Conservation (phyloP, 805 yeast species). For the Priceomyces castillae region DNA sequence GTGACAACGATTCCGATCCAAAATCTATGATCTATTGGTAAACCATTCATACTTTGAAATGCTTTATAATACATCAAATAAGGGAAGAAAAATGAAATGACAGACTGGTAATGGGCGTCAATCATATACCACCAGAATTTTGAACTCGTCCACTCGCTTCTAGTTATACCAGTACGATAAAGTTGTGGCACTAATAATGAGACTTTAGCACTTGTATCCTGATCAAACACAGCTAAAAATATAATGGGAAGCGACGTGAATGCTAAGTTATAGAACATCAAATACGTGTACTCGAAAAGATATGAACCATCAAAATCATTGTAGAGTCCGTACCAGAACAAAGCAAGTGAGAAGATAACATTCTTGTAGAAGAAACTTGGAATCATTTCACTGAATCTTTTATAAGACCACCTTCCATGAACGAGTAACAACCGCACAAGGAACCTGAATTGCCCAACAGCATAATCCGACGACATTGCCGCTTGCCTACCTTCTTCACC, state of each 20-base stretch:
- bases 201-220: conserved; percentile 70
- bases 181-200: conserved; percentile 73
- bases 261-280: conserved; percentile 80
- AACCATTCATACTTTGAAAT: conserved; percentile 45
- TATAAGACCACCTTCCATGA: conserved; percentile 88
- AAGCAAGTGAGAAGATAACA: conserved; percentile 67
- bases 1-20: conserved; percentile 69
- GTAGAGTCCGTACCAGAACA: conserved; percentile 79
- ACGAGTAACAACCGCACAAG: conserved; percentile 63
- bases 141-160: conserved; percentile 65
- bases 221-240: conserved; percentile 75
- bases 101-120: conserved; percentile 76
- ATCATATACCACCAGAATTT: conserved; percentile 73
- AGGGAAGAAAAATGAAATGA: conserved; percentile 72
- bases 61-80: conserved; percentile 42
- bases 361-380: conserved; percentile 80
- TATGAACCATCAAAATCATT: conserved; percentile 77
- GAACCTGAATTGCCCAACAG: conserved; percentile 78
- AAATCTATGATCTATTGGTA: conserved; percentile 66
- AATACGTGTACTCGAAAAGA: conserved; percentile 70
- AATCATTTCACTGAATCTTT: conserved; percentile 78
- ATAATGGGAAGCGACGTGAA: conserved; percentile 81
- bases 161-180: conserved; percentile 67
- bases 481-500: conserved; percentile 93
- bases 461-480: conserved; percentile 85